These are phyloP conservation scores for Omphalotus guepiniiformis DNA, from an alignment of 768 basidiomycete genomes.

Conservation along the genomic window DNA sequence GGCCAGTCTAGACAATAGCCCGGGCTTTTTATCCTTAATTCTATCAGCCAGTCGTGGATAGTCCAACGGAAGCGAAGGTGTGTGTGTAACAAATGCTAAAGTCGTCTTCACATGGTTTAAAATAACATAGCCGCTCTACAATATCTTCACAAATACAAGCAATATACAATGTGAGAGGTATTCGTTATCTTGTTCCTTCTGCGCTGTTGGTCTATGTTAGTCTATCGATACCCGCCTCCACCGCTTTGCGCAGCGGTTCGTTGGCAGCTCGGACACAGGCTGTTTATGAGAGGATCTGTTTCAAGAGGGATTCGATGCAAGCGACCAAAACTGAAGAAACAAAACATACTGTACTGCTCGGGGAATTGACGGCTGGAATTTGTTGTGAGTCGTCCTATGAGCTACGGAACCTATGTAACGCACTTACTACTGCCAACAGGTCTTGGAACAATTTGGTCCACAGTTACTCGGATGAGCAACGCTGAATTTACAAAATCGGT, in stretches of 20 bases:
- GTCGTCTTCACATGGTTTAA: not conserved
- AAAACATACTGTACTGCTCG: conserved; percentile 57
- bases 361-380: conserved; percentile 62
- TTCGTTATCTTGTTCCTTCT: too few species aligned
- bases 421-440: conserved; percentile 79
- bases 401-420: conserved; percentile 16
- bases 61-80: not conserved
- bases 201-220: not conserved
- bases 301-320: conserved; percentile 10
- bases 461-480: conserved; percentile 56
- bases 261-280: conserved; percentile 28
- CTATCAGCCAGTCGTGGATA: not conserved
- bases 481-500: conserved; percentile 69
- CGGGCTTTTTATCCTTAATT: not conserved
- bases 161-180: too few species aligned
- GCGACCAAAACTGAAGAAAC: conserved; percentile 7
- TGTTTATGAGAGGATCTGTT: conserved; percentile 32
- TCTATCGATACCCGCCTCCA: not conserved
- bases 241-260: conserved; percentile 2
- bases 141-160: not conserved
- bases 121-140: not conserved
- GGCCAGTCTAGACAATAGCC: not conserved
- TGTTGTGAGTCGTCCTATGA: conserved; percentile 16
- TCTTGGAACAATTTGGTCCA: conserved; percentile 50
- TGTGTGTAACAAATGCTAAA: not conserved